A percentile compares a stretch with the other conserved stretches of the same genome.
These are phyloP conservation scores for Apiotrichum gamsii DNA, from an alignment of 1,284 basidiomycete genomes.

Conservation along the genomic window DNA sequence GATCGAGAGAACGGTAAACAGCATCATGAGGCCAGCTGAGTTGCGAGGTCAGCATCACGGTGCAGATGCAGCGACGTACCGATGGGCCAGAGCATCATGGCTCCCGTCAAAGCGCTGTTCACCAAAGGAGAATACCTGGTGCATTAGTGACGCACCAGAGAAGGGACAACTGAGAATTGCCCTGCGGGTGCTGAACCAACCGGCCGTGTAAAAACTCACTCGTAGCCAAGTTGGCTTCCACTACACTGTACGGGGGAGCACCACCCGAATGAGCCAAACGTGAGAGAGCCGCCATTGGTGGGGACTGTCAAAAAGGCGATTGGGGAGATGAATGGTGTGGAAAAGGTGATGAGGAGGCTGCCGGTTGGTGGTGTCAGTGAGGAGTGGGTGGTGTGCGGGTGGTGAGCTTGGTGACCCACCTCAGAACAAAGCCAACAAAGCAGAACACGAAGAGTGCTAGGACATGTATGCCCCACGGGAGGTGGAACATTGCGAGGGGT, in stretches of 20 bases:
- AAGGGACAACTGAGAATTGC: too few species aligned
- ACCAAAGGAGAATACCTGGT: constrained; percentile 35
- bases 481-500: background rate
- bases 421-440: constrained; percentile 33
- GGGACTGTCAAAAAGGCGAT: constrained; percentile 36
- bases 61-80: constrained; percentile 19
- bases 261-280: constrained; percentile 41
- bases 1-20: constrained; percentile 39
- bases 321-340: constrained; percentile 38
- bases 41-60: constrained; percentile 28
- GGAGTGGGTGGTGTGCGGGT: too few species aligned
- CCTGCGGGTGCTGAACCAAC: too few species aligned
- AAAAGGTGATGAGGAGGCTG: constrained; percentile 42
- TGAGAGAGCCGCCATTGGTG: constrained; percentile 18
- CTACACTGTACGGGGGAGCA: constrained; percentile 32
- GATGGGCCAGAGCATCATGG: constrained; percentile 43
- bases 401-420: constrained; percentile 19
- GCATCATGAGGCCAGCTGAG: constrained; percentile 23
- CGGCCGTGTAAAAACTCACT: constrained; percentile 21
- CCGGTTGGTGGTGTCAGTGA: too few species aligned
- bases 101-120: constrained; percentile 34
- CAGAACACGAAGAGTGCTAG: constrained; percentile 37
- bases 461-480: constrained; percentile 42
- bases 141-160: background rate
- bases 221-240: constrained; percentile 29